Percentiles rank a stretch among this genome's conserved stretches.
Evolutionary conservation across 139 green algal species (phyloP).

Genomic region (Edaphochlamys debaryana): DNA sequence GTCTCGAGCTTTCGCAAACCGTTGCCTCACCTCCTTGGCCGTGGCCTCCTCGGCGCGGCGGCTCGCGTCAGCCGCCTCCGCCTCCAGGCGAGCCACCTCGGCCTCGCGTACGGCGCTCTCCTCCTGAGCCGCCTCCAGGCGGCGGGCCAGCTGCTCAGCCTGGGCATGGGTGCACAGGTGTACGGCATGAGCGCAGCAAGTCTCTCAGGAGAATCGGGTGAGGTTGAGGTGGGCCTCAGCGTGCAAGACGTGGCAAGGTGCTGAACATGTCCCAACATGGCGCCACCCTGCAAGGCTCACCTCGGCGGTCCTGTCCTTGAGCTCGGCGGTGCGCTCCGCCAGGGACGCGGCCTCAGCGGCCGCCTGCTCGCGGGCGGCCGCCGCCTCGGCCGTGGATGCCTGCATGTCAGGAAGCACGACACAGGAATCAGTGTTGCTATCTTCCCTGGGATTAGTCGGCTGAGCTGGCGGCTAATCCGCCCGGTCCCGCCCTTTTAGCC

Average conservation of each 20-base stretch:
- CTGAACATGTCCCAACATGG: no score
- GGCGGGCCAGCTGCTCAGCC: slow-evolving; percentile 6
- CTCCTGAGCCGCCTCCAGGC: neutral
- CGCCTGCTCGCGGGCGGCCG: neutral
- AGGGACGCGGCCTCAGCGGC: neutral
- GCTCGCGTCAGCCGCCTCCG: neutral
- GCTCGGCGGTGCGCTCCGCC: neutral
- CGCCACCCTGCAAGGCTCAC: no score
- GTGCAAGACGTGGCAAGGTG: no score
- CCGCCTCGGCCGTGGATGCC: neutral
- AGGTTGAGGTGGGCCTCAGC: no score
- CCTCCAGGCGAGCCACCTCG: neutral
- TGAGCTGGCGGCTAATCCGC: no score
- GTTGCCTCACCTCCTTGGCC: neutral
- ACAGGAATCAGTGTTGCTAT: no score
- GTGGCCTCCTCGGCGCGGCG: neutral
- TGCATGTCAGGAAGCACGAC: no score
- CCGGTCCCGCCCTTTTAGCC: no score
- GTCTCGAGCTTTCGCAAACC: no score
- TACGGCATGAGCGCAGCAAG: no score
- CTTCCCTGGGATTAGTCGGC: no score
- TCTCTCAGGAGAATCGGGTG: no score
- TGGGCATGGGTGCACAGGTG: slow-evolving; percentile 1
- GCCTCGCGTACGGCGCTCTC: neutral
- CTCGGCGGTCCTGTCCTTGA: slow-evolving; percentile 10